Evolutionary conservation across 106 monocot genomes (phyloP).

Genomic region (Dendrobium nobile): DNA sequence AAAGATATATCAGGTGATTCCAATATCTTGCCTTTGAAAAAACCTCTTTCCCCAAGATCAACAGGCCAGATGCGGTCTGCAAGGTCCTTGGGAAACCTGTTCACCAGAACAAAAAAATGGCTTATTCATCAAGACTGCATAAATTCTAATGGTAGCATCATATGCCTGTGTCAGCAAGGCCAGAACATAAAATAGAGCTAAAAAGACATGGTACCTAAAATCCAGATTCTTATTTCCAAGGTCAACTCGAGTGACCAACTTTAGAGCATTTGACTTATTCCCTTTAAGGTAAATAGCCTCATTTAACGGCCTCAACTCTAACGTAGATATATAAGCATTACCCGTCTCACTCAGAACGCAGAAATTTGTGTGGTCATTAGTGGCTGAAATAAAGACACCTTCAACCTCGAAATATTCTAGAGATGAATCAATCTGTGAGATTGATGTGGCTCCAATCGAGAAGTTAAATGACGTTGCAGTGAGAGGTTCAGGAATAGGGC

Average conservation of each 20-base stretch:
- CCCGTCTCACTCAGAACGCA: slow-evolving; percentile 19
- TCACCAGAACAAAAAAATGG: neutral
- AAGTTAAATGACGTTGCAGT: slow-evolving; percentile 14
- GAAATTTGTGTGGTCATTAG: slow-evolving; percentile 14
- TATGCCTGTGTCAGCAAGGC: neutral
- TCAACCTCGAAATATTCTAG: slow-evolving; percentile 10
- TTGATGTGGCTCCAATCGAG: slow-evolving; percentile 28
- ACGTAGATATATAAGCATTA: slow-evolving; percentile 29
- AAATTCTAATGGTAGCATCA: neutral
- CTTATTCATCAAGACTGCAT: neutral
- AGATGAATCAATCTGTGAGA: slow-evolving; percentile 27
- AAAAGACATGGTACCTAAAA: slow-evolving; percentile 18
- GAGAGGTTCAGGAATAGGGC: slow-evolving; percentile 3
- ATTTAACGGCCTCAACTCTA: slow-evolving; percentile 30
- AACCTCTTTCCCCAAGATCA: slow-evolving; percentile 4
- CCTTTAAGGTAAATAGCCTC: slow-evolving; percentile 15
- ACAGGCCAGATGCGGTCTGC: slow-evolving; percentile 26
- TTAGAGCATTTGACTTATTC: slow-evolving; percentile 12
- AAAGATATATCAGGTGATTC: slow-evolving; percentile 11
- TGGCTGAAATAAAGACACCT: slow-evolving; percentile 16
- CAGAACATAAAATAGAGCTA: neutral
- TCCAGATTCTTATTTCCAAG: slow-evolving; percentile 19
- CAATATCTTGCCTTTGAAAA: neutral
- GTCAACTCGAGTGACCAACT: slow-evolving; percentile 26
- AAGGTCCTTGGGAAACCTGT: slow-evolving; percentile 30